Evolutionary conservation across 345 rosid species (phyloP), one percentile per base, ranked within the genome.

Genomic region (Ceriops tagal): DNA sequence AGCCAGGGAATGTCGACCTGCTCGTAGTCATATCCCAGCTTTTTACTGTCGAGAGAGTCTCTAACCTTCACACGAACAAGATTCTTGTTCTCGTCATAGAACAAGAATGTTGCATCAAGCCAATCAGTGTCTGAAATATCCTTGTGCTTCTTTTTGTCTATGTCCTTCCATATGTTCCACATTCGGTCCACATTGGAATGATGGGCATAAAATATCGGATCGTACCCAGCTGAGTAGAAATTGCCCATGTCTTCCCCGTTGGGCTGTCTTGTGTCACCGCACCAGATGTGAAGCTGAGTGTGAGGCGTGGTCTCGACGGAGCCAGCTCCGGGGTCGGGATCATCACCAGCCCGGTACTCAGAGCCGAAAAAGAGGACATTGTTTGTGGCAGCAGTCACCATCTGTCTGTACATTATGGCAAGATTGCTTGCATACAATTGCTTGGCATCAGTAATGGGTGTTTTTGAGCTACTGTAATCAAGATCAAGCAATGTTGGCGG

Each of bases 401-500:
- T 75, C 43, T 66, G 75, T 1, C n/a, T 60, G 15, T 75, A 69
- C 70, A 75, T 69, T 43, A 43, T 11, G 49, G 49, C 49, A 43
- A 2, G 18, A 43, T 43, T 43, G 13, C 18, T 43, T 13, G 49
- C 18, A 13, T 11, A 43, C 49, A 43, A 13, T 3, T 0, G 1
- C 0, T 43, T 1, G 5, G 49, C 2, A 5, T 43, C 18, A 3
- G 49, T 43, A 0, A 43, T 13, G 4, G 49, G 18, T 5, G 18
- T 3, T 11, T 43, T 43, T 11, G 15, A 11, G 18, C 5, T 11
- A 43, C 49, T 77, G 64, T 51, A 85, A 66, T 85, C 83, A 19
- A 85, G 83, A 81, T 85, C 85, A 5, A 81, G 21, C 3, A 79
- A 11, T 0, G 47, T 46, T 1, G 87, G 78, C 0, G 87, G 80